Evolutionary conservation across 805 yeast genomes (phyloP).

Genomic region (Wickerhamiella sorbophila): DNA sequence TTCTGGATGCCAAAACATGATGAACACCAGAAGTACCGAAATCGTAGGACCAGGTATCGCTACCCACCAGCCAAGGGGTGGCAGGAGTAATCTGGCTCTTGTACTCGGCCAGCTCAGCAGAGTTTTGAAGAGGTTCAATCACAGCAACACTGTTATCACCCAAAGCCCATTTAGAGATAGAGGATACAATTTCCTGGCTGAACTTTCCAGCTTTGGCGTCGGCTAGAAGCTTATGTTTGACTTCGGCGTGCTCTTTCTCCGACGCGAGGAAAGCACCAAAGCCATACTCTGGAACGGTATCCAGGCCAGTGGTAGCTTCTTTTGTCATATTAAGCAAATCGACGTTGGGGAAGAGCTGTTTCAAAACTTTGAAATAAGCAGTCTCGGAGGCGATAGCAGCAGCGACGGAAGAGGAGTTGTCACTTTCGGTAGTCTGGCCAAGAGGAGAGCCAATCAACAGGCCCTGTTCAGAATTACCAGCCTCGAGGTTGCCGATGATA

Average conservation of each 20-base stretch:
- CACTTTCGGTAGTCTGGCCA: neutral
- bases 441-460: conserved; percentile 35
- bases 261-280: conserved; percentile 57
- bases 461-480: conserved; percentile 46
- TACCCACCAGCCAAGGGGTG: conserved; percentile 75
- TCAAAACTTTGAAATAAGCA: conserved; percentile 61
- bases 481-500: conserved; percentile 38
- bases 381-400: conserved; percentile 35
- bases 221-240: conserved; percentile 33
- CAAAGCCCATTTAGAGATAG: conserved; percentile 58
- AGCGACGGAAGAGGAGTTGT: neutral
- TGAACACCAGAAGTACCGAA: conserved; percentile 86
- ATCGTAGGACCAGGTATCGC: conserved; percentile 93
- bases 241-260: conserved; percentile 36
- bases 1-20: conserved; percentile 57
- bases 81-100: conserved; percentile 33
- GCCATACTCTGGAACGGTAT: conserved; percentile 70
- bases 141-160: conserved; percentile 19
- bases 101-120: conserved; percentile 24
- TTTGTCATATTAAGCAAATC: conserved; percentile 46
- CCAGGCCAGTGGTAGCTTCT: conserved; percentile 28
- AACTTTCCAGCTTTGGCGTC: conserved; percentile 30
- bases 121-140: conserved; percentile 10
- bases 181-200: conserved; percentile 36
- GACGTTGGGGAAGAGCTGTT: conserved; percentile 49